phyloP scores from a whole-genome alignment of 495 filamentous ascomycete species.

The Chlorociboria aeruginascens region DNA sequence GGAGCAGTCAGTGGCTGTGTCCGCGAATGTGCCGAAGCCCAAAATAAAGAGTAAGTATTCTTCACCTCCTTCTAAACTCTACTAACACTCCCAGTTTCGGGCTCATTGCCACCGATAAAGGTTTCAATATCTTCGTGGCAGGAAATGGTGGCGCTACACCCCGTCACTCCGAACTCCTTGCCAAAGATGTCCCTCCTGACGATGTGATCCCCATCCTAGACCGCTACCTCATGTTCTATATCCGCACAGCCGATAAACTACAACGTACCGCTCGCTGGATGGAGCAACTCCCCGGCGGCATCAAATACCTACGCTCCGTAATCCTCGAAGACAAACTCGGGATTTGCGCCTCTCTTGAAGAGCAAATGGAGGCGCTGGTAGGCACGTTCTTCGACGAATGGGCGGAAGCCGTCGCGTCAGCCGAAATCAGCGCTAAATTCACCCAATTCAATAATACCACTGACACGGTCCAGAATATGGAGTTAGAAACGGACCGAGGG shows the following conservation, averaged over 20 bases:
- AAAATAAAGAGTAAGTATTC: slow-evolving; percentile 86
- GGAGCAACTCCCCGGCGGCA: slow-evolving; percentile 75
- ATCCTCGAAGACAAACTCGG: slow-evolving; percentile 84
- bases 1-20: slow-evolving; percentile 88
- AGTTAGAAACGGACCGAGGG: slow-evolving; percentile 60
- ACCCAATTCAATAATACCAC: slow-evolving; percentile 79
- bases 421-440: slow-evolving; percentile 60
- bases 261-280: slow-evolving; percentile 92
- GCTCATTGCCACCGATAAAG: slow-evolving; percentile 87
- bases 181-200: slow-evolving; percentile 79
- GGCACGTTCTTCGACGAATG: slow-evolving; percentile 92
- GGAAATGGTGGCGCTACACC: slow-evolving; percentile 91
- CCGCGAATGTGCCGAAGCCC: slow-evolving; percentile 88
- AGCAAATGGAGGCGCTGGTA: slow-evolving; percentile 83
- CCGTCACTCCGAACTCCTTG: slow-evolving; percentile 73
- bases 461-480: slow-evolving; percentile 58
- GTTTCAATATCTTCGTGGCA: slow-evolving; percentile 89
- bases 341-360: slow-evolving; percentile 74
- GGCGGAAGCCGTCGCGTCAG: slow-evolving; percentile 71
- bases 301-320: slow-evolving; percentile 74
- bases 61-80: background rate
- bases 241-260: slow-evolving; percentile 89
- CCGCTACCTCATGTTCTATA: slow-evolving; percentile 92
- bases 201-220: slow-evolving; percentile 82
- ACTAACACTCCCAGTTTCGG: slow-evolving; percentile 50